phyloP scores from a whole-genome alignment of 164 flowering plant species.

The Chimonanthus salicifolius region DNA sequence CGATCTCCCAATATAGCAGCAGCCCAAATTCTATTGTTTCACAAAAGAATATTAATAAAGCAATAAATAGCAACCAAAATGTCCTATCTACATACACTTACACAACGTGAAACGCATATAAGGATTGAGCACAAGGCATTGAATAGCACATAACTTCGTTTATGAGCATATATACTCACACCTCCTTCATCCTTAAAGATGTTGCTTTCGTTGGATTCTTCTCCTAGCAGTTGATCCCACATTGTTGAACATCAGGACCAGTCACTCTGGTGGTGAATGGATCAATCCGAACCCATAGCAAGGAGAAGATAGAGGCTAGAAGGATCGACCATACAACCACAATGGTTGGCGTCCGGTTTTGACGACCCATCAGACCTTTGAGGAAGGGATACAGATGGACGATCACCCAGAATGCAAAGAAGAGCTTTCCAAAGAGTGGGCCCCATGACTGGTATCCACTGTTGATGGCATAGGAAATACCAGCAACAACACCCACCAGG shows the following conservation, averaged over 20 bases:
- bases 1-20: too few relatives aligned
- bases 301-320: conserved; percentile 31
- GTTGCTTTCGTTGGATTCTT: background rate
- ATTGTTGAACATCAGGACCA: conserved; percentile 21
- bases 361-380: conserved; percentile 34
- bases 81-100: conserved; percentile 8
- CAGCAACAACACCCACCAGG: conserved; percentile 29
- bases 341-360: conserved; percentile 32
- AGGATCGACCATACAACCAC: conserved; percentile 31
- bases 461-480: conserved; percentile 27
- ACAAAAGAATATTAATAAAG: conserved; percentile 5
- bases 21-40: too few relatives aligned
- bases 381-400: conserved; percentile 34
- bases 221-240: conserved; percentile 28
- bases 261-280: conserved; percentile 29
- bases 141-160: background rate
- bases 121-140: background rate
- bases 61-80: background rate
- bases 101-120: conserved; percentile 2
- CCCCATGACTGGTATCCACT: conserved; percentile 32
- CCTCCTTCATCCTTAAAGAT: background rate
- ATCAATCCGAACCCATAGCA: conserved; percentile 30
- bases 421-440: conserved; percentile 32
- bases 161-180: background rate
- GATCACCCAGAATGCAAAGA: conserved; percentile 36